phyloP scores from a whole-genome alignment of 345 rosid genomes.

The Barbarea vulgaris region DNA sequence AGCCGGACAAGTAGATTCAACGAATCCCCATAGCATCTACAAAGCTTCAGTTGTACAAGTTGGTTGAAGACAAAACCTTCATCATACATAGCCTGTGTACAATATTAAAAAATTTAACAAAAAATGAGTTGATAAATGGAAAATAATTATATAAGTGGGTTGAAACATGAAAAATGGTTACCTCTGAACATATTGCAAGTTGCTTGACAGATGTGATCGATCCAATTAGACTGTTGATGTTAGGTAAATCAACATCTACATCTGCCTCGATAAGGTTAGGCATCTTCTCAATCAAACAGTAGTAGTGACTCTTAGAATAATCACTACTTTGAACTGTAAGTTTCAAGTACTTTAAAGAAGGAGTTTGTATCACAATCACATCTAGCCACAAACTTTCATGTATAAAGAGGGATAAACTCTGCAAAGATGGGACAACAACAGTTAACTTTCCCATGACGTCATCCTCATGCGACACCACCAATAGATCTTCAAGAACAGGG shows the following conservation, averaged over 20 bases:
- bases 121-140: not conserved
- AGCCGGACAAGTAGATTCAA: not conserved
- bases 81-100: not conserved
- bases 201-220: conserved; percentile 17
- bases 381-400: not conserved
- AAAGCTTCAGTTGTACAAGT: conserved; percentile 8
- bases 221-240: conserved; percentile 4
- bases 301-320: not conserved
- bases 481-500: not conserved
- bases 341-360: conserved; percentile 7
- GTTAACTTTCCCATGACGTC: not conserved
- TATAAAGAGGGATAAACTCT: not conserved
- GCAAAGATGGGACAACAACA: conserved; percentile 16
- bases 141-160: no score
- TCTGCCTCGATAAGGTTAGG: conserved; percentile 13
- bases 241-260: not conserved
- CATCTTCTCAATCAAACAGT: conserved; percentile 13
- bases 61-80: conserved; percentile 14
- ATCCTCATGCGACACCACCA: rapidly evolving
- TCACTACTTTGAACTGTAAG: rapidly evolving
- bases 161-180: not conserved
- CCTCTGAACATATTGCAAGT: conserved; percentile 14
- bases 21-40: not conserved
- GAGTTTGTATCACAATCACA: conserved; percentile 6
- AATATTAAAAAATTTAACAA: not conserved